Percentiles rank a stretch among this genome's conserved stretches.
Evolutionary conservation across 2,329 filamentous ascomycete species (phyloP).

Genomic region (Alternaria alternata): DNA sequence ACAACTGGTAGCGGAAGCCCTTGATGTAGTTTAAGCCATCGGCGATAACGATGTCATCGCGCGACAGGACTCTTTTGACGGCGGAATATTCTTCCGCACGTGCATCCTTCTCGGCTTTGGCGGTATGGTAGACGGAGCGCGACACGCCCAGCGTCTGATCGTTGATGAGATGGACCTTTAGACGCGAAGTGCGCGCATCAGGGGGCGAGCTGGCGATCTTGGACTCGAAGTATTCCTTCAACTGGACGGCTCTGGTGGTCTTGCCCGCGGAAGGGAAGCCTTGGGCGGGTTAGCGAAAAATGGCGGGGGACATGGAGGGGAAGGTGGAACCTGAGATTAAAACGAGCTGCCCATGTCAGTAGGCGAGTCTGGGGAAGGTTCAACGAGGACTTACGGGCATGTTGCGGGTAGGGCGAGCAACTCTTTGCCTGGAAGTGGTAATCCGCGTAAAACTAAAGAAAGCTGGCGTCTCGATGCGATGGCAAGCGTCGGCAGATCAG

Average conservation of each 20-base stretch:
- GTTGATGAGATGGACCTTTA: conserved; percentile 77
- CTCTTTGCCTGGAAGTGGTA: conserved; percentile 7
- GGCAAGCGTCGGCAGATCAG: conserved; percentile 28
- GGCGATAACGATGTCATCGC: conserved; percentile 78
- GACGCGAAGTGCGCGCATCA: conserved; percentile 56
- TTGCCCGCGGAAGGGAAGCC: conserved; percentile 71
- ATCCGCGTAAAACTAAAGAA: conserved; percentile 11
- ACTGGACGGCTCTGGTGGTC: conserved; percentile 68
- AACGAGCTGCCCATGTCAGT: conserved; percentile 60
- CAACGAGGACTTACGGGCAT: conserved; percentile 40
- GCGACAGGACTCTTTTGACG: conserved; percentile 76
- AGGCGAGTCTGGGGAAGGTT: conserved; percentile 15
- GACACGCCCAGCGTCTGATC: conserved; percentile 75
- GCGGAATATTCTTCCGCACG: conserved; percentile 78
- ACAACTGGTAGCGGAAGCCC: conserved; percentile 85
- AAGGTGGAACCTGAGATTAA: conserved; percentile 58
- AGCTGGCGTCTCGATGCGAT: conserved; percentile 27
- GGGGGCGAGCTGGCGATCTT: conserved; percentile 61
- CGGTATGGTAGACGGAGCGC: conserved; percentile 76
- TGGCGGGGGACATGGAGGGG: conserved; percentile 10
- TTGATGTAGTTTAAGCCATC: conserved; percentile 90
- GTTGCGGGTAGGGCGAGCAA: conserved; percentile 9
- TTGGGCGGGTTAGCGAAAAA: conserved; percentile 63
- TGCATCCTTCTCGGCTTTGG: conserved; percentile 83
- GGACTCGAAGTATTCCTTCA: conserved; percentile 69